A percentile compares a stretch with the other conserved stretches of the same genome.
Evolutionary conservation across 1,284 basidiomycete genomes (phyloP).

Genomic region (Trichosporon ovoides): DNA sequence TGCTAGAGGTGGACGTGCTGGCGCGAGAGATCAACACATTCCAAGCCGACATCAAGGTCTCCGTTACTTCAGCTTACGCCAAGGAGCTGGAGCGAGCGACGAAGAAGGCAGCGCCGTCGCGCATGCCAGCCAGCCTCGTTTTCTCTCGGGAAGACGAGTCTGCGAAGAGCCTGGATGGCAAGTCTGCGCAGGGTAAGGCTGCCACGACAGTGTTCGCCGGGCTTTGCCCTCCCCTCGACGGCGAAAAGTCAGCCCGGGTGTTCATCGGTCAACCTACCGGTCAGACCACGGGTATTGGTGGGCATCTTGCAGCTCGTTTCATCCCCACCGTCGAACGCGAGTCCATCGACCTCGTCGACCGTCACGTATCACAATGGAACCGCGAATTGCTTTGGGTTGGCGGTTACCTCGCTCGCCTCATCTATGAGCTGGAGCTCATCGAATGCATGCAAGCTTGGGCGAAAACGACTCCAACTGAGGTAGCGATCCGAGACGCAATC

Average conservation of each 20-base stretch:
- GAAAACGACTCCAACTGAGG: slow-evolving; percentile 45
- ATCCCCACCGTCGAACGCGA: slow-evolving; percentile 97
- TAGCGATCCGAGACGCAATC: slow-evolving; percentile 57
- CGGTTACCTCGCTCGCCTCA: slow-evolving; percentile 66
- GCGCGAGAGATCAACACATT: slow-evolving; percentile 75
- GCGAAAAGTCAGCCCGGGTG: slow-evolving; percentile 45
- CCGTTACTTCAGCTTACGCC: slow-evolving; percentile 65
- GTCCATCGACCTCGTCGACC: slow-evolving; percentile 77
- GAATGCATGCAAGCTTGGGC: slow-evolving; percentile 47
- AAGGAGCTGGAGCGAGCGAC: slow-evolving; percentile 83
- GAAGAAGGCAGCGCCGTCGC: slow-evolving; percentile 84
- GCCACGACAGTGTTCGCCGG: slow-evolving; percentile 78
- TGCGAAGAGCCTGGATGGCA: slow-evolving; percentile 57
- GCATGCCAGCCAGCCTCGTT: slow-evolving; percentile 75
- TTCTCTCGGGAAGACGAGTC: slow-evolving; percentile 84
- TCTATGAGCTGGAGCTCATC: slow-evolving; percentile 79
- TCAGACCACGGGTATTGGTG: slow-evolving; percentile 89
- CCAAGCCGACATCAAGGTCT: slow-evolving; percentile 72
- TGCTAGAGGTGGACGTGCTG: slow-evolving; percentile 57
- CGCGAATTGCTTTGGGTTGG: slow-evolving; percentile 78
- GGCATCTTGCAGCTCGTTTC: slow-evolving; percentile 85
- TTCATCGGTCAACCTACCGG: slow-evolving; percentile 54
- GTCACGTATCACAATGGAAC: slow-evolving; percentile 56
- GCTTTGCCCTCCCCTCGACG: slow-evolving; percentile 72
- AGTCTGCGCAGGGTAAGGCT: slow-evolving; percentile 59